Base-by-base conservation (phyloP, 441 rosid genomes). In the Theobroma grandiflorum region DNA sequence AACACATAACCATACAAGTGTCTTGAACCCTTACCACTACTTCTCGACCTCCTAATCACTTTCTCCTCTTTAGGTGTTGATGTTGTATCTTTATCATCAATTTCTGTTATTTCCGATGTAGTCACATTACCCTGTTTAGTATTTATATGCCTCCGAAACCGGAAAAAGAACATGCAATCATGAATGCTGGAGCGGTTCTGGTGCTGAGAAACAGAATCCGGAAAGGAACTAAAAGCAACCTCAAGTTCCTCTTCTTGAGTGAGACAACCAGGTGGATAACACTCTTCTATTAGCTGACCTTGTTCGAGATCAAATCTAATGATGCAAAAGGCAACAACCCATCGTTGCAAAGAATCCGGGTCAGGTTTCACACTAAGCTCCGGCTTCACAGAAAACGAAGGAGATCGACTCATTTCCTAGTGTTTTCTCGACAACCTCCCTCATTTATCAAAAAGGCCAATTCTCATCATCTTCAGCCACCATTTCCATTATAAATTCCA, bases 301-400 rank as follows among this genome's bases (percentile, higher is more conserved):
- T 92, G 98, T 78, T 97, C 98, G n/a, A 97, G 95, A 85, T 97
- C 99, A 84, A 97, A 97, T 81, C 97, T 91, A 87, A 97, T 89
- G 80, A 89, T 77, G 84, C 99, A 97, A 82, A 97, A 94, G 80
- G 98, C 95, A 78, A 89, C 91, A 74, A 87, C 86, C 99, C 99
- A 97, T 84, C 84, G 88, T 85, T 84, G 89, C 82, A 95, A 78
- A 78, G 92, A 86, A 79, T 91, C 98, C 0, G 86, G 94, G 85
- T 93, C 94, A 3, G 90, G 87, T 83, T 87, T 93, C 73, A 92
- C 79, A 80, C 84, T 86, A 80, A 80, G 86, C 85, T 94, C 99
- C 2, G 90, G 79, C 90, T 91, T 93, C 73, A 88, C 88, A 81
- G 97, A 94, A 83, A 95, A 94, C 0, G 99, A 94, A 61, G 97